phyloP scores from a whole-genome alignment of 306 rosid genomes.

The Cucurbita moschata region DNA sequence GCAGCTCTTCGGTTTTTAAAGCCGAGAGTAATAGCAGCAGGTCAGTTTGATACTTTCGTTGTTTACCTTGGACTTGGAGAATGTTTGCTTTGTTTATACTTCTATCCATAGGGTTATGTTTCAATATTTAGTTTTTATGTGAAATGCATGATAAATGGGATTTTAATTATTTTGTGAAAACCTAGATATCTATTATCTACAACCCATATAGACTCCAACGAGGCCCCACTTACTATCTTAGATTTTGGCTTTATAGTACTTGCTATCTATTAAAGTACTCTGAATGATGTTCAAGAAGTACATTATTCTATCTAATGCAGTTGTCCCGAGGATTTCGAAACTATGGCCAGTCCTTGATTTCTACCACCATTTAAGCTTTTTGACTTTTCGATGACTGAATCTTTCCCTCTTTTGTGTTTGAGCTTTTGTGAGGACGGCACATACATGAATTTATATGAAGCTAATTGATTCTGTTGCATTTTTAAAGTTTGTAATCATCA shows the following conservation, averaged over 20 bases:
- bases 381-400: no score
- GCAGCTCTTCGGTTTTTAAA: constrained; percentile 21
- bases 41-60: constrained; percentile 19
- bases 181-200: neutral
- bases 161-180: neutral
- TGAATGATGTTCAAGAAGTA: neutral
- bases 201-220: neutral
- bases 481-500: neutral
- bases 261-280: neutral
- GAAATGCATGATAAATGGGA: neutral
- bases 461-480: neutral
- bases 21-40: constrained; percentile 47
- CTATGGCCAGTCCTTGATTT: neutral
- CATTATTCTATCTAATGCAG: neutral
- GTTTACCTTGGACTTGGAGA: neutral
- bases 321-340: neutral
- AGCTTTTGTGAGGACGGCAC: neutral
- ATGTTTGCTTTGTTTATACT: neutral
- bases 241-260: neutral
- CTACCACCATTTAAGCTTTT: neutral
- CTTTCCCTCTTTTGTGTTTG: neutral
- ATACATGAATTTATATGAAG: neutral
- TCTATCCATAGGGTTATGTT: neutral
- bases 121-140: neutral
- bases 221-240: neutral